phyloP scores from a whole-genome alignment of 768 basidiomycete species.

The Sarcomyxa edulis region DNA sequence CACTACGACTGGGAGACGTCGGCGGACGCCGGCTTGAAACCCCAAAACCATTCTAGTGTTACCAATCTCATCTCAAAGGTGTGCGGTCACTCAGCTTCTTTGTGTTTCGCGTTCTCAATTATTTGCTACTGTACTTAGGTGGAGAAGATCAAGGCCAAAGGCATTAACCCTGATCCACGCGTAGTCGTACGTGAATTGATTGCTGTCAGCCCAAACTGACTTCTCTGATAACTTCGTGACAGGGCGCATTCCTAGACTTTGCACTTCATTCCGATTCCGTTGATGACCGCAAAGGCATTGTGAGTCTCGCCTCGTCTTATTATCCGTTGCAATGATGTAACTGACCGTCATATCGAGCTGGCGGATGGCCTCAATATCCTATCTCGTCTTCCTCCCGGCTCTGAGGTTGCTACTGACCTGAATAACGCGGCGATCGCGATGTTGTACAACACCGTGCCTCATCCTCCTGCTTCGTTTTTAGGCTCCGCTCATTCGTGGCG shows the following conservation, averaged over 20 bases:
- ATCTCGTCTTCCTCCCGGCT: slow-evolving; percentile 16
- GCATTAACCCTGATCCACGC: slow-evolving; percentile 17
- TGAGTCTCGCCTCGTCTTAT: slow-evolving; percentile 13
- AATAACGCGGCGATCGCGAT: slow-evolving; percentile 24
- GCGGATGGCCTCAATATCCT: slow-evolving; percentile 21
- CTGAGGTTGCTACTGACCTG: slow-evolving; percentile 16
- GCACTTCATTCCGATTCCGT: slow-evolving; percentile 26
- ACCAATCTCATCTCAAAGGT: slow-evolving; percentile 20
- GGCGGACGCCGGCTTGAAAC: slow-evolving; percentile 20
- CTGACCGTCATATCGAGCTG: slow-evolving; percentile 16
- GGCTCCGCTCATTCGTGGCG: slow-evolving; percentile 33
- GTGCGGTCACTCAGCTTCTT: too few relatives aligned
- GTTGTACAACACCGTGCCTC: slow-evolving; percentile 57
- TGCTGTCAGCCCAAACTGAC: not conserved
- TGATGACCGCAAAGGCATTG: slow-evolving; percentile 35
- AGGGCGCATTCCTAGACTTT: slow-evolving; percentile 26
- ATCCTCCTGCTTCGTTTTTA: slow-evolving; percentile 32
- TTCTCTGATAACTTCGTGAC: too few relatives aligned
- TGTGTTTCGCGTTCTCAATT: too few relatives aligned
- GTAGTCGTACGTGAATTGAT: slow-evolving; percentile 14
- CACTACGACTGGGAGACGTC: slow-evolving; percentile 38
- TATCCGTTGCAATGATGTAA: not conserved
- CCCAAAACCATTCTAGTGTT: slow-evolving; percentile 27
- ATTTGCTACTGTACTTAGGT: slow-evolving; percentile 13
- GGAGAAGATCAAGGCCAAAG: slow-evolving; percentile 16